Percentiles rank a stretch among this genome's conserved stretches.
phyloP scores from a whole-genome alignment of 805 yeast genomes.

The Candida ascalaphidarum region DNA sequence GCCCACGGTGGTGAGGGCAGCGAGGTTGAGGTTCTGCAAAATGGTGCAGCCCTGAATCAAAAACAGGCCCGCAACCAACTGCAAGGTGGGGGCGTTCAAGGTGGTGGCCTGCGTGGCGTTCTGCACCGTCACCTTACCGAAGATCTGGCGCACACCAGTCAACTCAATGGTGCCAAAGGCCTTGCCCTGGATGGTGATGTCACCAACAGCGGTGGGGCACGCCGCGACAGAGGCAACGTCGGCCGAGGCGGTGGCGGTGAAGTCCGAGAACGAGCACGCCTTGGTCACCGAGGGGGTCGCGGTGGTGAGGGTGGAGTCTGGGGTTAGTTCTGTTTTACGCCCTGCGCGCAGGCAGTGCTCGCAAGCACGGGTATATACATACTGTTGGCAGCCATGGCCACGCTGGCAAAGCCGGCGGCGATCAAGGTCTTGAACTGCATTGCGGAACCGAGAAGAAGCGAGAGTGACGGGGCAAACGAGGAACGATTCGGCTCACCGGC shows the following conservation, averaged over 20 bases:
- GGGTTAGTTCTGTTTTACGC: constrained; percentile 1
- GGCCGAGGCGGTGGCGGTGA: constrained; percentile 72
- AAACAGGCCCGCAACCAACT: constrained; percentile 66
- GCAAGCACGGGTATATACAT: constrained; percentile 6
- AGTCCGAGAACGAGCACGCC: constrained; percentile 55
- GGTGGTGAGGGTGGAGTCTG: constrained; percentile 40
- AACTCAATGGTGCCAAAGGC: constrained; percentile 52
- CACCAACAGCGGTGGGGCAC: constrained; percentile 79
- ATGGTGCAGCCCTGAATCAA: constrained; percentile 55
- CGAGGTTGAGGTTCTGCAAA: constrained; percentile 62
- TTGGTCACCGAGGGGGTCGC: constrained; percentile 49
- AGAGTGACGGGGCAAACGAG: constrained; percentile 2
- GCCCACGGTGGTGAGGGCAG: constrained; percentile 75
- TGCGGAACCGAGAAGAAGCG: constrained; percentile 7
- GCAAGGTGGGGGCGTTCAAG: constrained; percentile 73
- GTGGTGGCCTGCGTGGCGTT: constrained; percentile 57
- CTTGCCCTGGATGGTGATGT: constrained; percentile 59
- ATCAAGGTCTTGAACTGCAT: constrained; percentile 54
- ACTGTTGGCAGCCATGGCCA: constrained; percentile 33
- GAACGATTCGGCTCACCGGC: too few species aligned
- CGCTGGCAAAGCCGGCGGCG: constrained; percentile 41
- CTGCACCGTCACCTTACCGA: constrained; percentile 63
- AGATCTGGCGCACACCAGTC: constrained; percentile 66
- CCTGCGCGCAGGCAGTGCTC: constrained; percentile 5
- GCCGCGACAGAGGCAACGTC: constrained; percentile 66